Evolutionary conservation across 2,329 filamentous ascomycete species (phyloP), one percentile per base, ranked within the genome.

Genomic region (Mycosphaerella sp.): DNA sequence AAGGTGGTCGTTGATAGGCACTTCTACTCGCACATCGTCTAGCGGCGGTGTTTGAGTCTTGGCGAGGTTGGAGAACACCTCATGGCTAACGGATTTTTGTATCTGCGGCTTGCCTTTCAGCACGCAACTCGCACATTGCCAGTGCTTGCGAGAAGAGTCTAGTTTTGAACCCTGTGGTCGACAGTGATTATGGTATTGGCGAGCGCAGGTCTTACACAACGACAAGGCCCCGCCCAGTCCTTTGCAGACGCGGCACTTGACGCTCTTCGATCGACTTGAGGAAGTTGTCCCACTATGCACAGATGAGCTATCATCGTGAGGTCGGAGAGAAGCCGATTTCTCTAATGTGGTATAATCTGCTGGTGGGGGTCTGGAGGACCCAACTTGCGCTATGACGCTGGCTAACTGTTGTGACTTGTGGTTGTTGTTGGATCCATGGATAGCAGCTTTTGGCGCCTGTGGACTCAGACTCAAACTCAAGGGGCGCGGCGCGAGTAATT

Each of bases 191-290:
- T 72, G 70, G 46, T 68, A 72, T 5, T 54, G 54, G 18, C 63
- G 61, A 4, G 49, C 49, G 54, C 70, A 72, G 4, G 56, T 56
- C n/a, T 60, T 52, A 52, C 70, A 72, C 2, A 44, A 40, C 10
- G 68, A 56, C 3, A 71, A 54, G 5, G 60, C 59, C 41, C 68
- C 64, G 49, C 58, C 14, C 61, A 55, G 7, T 45, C 54, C 32
- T 58, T 62, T 57, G 52, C 70, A 72, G 3, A 64, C 55, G 21
- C 59, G 59, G 53, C 70, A 71, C 43, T 41, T 59, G 12, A 28
- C 18, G 54, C 14, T 10, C 30, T 18, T 49, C 2, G 53, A 55
- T 14, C 16, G 41, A 45, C 58, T 59, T 28, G 61, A 62, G 6
- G 53, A 50, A 21, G 58, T 55, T 14, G 50, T 53, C 8, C 56